Percentiles rank a stretch among this genome's conserved stretches.
Evolutionary conservation across 768 basidiomycete species (phyloP).

Genomic region (Boletus pseudo-olivaceus): DNA sequence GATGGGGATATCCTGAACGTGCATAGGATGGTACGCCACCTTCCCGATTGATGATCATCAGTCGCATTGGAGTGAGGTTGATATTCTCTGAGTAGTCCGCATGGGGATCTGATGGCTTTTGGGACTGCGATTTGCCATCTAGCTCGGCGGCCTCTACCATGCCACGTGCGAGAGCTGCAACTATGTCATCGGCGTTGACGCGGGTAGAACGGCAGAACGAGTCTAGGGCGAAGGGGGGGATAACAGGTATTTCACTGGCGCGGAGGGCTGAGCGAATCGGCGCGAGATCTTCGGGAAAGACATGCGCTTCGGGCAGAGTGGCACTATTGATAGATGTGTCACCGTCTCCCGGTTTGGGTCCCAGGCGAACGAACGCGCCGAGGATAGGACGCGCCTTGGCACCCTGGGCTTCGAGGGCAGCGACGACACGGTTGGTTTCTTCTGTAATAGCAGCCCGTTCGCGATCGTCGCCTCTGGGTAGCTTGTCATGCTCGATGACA

Average conservation of each 20-base stretch:
- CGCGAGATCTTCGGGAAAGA: constrained; percentile 73
- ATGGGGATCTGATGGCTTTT: constrained; percentile 31
- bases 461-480: constrained; percentile 62
- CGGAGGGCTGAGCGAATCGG: constrained; percentile 85
- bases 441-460: constrained; percentile 66
- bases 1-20: constrained; percentile 89
- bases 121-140: constrained; percentile 40
- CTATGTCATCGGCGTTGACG: constrained; percentile 82
- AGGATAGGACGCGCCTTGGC: constrained; percentile 85
- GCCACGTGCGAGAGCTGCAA: constrained; percentile 81
- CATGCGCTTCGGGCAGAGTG: constrained; percentile 69
- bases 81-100: constrained; percentile 47
- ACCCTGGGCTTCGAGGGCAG: constrained; percentile 78
- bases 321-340: constrained; percentile 32
- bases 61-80: constrained; percentile 88
- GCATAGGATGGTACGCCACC: constrained; percentile 98
- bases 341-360: constrained; percentile 60
- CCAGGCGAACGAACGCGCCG: constrained; percentile 80
- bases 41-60: constrained; percentile 97
- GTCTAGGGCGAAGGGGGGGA: constrained; percentile 90
- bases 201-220: constrained; percentile 84
- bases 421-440: constrained; percentile 84
- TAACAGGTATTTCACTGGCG: constrained; percentile 94
- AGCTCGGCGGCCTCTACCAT: constrained; percentile 60
- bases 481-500: constrained; percentile 85